Evolutionary conservation across 1,139 yeast genomes (phyloP).

Genomic region (Nematodospora anomalae): DNA sequence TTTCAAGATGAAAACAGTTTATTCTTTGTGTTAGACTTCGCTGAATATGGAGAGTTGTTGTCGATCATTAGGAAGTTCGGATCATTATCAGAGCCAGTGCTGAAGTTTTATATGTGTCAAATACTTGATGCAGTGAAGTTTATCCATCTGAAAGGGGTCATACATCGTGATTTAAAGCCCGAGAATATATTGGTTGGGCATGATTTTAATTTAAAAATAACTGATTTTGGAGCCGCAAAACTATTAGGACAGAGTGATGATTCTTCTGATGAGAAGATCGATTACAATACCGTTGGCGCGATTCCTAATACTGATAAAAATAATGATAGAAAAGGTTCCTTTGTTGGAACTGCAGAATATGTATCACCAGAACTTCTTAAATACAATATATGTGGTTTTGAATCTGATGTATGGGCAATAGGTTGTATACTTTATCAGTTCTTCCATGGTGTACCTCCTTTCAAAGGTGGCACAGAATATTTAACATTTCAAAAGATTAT

Average conservation of each 20-base stretch:
- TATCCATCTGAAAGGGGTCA: conserved; percentile 81
- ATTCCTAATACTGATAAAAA: conserved; percentile 14
- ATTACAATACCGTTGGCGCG: conserved; percentile 32
- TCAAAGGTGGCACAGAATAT: conserved; percentile 94
- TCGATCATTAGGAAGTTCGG: conserved; percentile 74
- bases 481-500: conserved; percentile 91
- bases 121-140: conserved; percentile 82
- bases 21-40: conserved; percentile 75
- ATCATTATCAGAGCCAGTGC: conserved; percentile 71
- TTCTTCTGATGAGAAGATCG: conserved; percentile 32
- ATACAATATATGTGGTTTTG: conserved; percentile 80
- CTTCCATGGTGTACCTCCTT: conserved; percentile 94
- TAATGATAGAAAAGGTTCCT: conserved; percentile 66
- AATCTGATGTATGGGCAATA: conserved; percentile 94
- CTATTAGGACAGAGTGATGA: conserved; percentile 53
- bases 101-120: conserved; percentile 75
- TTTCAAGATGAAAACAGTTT: conserved; percentile 74
- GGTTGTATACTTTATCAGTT: conserved; percentile 93
- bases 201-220: conserved; percentile 79
- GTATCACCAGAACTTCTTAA: conserved; percentile 92
- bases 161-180: conserved; percentile 94
- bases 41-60: conserved; percentile 75
- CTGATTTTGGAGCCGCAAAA: conserved; percentile 99
- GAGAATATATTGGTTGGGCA: conserved; percentile 84
- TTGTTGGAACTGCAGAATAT: conserved; percentile 59